Evolutionary conservation across 331 rosid species (phyloP), one percentile per base, ranked within the genome.

Genomic region (Pyrus hybrid): DNA sequence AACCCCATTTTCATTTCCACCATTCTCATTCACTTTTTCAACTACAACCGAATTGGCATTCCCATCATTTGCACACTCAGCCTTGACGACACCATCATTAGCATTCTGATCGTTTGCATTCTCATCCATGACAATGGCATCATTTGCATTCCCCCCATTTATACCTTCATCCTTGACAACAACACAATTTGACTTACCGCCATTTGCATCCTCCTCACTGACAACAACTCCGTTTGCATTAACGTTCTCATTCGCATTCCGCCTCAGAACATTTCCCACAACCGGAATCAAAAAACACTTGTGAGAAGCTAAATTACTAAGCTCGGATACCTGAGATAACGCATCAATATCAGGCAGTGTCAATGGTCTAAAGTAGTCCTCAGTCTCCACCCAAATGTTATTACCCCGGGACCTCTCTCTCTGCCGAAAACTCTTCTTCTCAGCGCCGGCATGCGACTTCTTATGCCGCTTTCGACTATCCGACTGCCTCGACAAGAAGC

Each of bases 291-390:
- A 80, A 43, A 86, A 85, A 84, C 84, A 89, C 70, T 86, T 80
- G 7, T 78, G 71, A 68, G 80, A 64, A 76, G 72, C 88, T 80
- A 85, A 83, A 68, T 79, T 67, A 69, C 75, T 73, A 30, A 82
- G 62, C 7, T 86, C 74, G 58, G 96, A 89, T 18, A 78, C 81
- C 83, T 87, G 86, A 23, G 74, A 62, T 83, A 95, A 84, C 11
- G 82, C 63, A 26, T 88, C 97, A 6, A 90, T 83, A 81, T 95
- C 97, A 22, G 82, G 25, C 87, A 89, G 68, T 21, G 83, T 81
- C 82, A 95, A 75, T 75, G 87, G 90, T 64, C 97, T 89, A 29
- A 95, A 92, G 85, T 83, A 95, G 35, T 85, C 93, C 80, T 87
- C 97, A 0, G 89, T 90, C 82, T 92, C 90, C 13, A 21, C 79